Evolutionary conservation across 768 basidiomycete genomes (phyloP), one percentile per base, ranked within the genome.

Genomic region (Trametes cinnabarina): DNA sequence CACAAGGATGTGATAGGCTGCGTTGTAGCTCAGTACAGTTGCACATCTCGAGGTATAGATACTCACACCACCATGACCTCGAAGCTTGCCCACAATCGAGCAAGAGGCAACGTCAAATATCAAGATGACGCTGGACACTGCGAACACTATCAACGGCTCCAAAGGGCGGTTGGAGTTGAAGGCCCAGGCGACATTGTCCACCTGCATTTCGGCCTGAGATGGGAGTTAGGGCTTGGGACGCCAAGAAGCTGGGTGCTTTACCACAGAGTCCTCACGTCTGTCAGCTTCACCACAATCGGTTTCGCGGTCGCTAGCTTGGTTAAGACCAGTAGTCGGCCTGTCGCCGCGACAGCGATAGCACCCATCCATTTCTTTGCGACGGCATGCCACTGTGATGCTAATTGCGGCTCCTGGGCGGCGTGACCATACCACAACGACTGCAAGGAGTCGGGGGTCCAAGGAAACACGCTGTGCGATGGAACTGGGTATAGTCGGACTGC

Each of bases 51-150:
- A 44, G 41, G 11, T 14, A n/a, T 51, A 32, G 30, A 43, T 28
- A 72, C 83, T 73, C 72, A 88, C 89, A 35, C 85, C 86, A 20
- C 89, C 89, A 67, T 91, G 89, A 2, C 87, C 88, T 37, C 85
- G 81, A 39, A 88, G 72, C 59, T 72, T 75, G 7, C 84, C 79
- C 3, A 78, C 55, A 5, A 84, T 58, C 3, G 67, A 65, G 39
- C 73, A 72, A 19, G 66, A 70, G 49, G 70, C 71, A 10, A 80
- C 71, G 62, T 85, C 77, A 65, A 82, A 77, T 15, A 88, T 73
- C 65, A 84, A 84, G 20, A 90, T 61, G 20, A 86, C 63, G 53
- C 80, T 81, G 37, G 77, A 75, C 28, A 76, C 71, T 9, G 85
- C 77, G 58, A 86, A 79, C 25, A 90, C 66, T 23, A 88, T 66